Base-by-base conservation (phyloP, 768 basidiomycete genomes). In the Ephemerocybe angulata region DNA sequence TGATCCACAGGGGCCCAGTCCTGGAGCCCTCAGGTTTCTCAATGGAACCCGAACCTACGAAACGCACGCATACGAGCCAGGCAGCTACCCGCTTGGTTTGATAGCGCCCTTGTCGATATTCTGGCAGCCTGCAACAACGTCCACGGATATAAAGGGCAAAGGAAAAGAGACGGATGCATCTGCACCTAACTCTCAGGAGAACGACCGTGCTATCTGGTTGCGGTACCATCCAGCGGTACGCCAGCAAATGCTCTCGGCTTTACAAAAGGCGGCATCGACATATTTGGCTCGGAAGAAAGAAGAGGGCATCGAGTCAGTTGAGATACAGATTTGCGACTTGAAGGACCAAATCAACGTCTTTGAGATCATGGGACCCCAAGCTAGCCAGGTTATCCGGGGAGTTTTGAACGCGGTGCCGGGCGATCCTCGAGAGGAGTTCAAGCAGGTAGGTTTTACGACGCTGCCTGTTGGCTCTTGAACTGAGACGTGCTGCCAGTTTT, bases 311-410 rank as follows among this genome's bases (percentile, higher is more conserved):
- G 48, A 62, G 35, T 67, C 68, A 38, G 58, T 72, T 22, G 73
- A 77, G 21, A 68, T 93, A 10, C 85, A 90, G 60, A 76, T 95
- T 15, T 75, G 78, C 6, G 90, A 95, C 65, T 67, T 94, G 46
- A 74, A 87, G 53, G 83, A 82, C 1, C 80, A 84, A 47, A 61
- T 93, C 40, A 90, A 89, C 57, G 77, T 85, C 4, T 96, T 96
- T 61, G 95, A 98, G 67, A 81, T 98, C 30, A 88, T 89, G 76
- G 96, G 96, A 2, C 91, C 91, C 3, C 88, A 84, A 65, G 78
- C 89, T 0, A 90, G 79, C 52, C 87, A 89, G 64, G 82, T 94
- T 11, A 67, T 88, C 49, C 83, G 80, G 61, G 86, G 87, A 24
- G 82, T 80, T 1, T 63, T 89, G 42, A 78, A 72, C 21, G 82